phyloP scores from a whole-genome alignment of 2,329 filamentous ascomycete genomes.

The Colletotrichum limetticola region DNA sequence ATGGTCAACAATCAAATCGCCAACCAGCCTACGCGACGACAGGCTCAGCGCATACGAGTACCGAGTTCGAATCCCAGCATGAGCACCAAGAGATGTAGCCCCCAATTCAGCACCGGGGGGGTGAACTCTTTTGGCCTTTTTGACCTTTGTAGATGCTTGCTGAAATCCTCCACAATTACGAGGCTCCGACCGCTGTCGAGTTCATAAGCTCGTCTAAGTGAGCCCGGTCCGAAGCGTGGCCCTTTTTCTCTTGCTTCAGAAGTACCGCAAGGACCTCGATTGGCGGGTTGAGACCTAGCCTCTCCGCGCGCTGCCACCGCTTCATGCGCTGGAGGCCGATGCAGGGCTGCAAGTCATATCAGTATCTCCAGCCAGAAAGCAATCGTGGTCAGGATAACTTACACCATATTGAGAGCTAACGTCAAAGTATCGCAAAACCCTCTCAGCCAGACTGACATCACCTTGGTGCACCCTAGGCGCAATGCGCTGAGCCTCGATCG shows the following conservation, averaged over 20 bases:
- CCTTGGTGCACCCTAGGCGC: constrained; percentile 82
- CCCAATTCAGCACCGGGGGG: too few species aligned
- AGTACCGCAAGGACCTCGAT: constrained; percentile 91
- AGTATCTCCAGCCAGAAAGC: neutral
- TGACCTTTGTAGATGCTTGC: neutral
- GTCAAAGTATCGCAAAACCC: constrained; percentile 91
- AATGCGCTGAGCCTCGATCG: constrained; percentile 74
- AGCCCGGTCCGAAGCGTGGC: constrained; percentile 69
- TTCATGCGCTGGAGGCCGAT: constrained; percentile 84
- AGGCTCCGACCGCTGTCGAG: constrained; percentile 54
- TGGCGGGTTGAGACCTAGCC: constrained; percentile 85
- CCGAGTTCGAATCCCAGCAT: too few species aligned
- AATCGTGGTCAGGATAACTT: constrained; percentile 54
- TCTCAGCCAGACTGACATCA: constrained; percentile 78
- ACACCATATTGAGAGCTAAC: constrained; percentile 92
- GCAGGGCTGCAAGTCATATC: constrained; percentile 72
- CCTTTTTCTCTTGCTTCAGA: constrained; percentile 73
- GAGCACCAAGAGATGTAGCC: too few species aligned
- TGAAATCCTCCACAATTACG: neutral
- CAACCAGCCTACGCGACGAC: too few species aligned
- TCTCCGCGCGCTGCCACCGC: constrained; percentile 88
- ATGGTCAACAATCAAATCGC: too few species aligned
- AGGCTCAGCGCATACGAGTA: too few species aligned
- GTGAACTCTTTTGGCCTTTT: too few species aligned
- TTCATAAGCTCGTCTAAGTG: constrained; percentile 78